These are phyloP conservation scores for Pleoardoris graminearum DNA, from an alignment of 2,329 filamentous ascomycete genomes.

Conservation along the genomic window DNA sequence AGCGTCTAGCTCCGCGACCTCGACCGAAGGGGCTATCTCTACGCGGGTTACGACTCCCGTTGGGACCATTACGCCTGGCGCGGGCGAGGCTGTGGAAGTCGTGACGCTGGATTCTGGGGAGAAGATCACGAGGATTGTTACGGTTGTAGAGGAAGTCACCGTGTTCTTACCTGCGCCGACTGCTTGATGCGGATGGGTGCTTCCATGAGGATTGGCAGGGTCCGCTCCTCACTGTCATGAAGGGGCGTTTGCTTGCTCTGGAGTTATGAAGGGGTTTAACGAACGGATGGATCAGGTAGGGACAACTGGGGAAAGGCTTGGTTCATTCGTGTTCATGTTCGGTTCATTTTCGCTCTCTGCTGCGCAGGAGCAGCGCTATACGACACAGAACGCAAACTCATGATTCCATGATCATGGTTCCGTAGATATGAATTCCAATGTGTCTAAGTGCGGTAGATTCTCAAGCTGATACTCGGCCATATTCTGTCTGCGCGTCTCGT, in stretches of 20 bases:
- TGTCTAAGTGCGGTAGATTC: too few species aligned
- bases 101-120: constrained; percentile 5
- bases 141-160: constrained; percentile 6
- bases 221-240: too few species aligned
- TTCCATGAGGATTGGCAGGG: too few species aligned
- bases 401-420: background rate
- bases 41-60: background rate
- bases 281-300: background rate
- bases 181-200: background rate
- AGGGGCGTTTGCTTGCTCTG: background rate
- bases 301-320: background rate
- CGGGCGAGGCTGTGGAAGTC: constrained; percentile 4
- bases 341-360: background rate
- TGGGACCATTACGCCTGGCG: constrained; percentile 2
- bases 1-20: background rate
- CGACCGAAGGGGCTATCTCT: background rate
- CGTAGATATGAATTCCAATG: background rate
- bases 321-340: background rate
- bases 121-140: constrained; percentile 7
- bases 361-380: background rate
- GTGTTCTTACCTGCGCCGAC: constrained; percentile 11
- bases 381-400: background rate
- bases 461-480: too few species aligned
- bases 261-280: background rate
- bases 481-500: too few species aligned